phyloP scores from a whole-genome alignment of 108 stramenopile species.

The Fragilariopsis cylindrus region DNA sequence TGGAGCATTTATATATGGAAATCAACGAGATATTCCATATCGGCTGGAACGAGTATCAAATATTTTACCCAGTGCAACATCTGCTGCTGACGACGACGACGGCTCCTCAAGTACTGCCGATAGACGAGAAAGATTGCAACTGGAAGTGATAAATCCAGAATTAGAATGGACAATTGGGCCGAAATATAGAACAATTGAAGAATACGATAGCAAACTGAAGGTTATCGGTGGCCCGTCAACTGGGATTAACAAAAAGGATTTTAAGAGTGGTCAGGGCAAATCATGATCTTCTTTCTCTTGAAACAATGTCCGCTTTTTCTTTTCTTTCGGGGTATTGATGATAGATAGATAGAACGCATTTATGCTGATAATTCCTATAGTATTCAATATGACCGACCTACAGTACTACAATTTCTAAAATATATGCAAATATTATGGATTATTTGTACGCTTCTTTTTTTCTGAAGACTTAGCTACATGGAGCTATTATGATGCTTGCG shows the following conservation, averaged over 20 bases:
- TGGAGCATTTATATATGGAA: slow-evolving; percentile 72
- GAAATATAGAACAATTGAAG: slow-evolving; percentile 44
- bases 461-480: too few species aligned
- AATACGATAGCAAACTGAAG: slow-evolving; percentile 51
- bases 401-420: not conserved
- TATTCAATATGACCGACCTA: slow-evolving; percentile 1
- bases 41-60: slow-evolving; percentile 65
- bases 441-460: too few species aligned
- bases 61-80: slow-evolving; percentile 4
- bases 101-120: not conserved
- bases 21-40: slow-evolving; percentile 78
- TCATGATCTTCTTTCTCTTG: not conserved
- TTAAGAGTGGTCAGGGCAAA: not conserved
- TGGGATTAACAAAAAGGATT: slow-evolving; percentile 16
- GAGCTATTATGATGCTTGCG: too few species aligned
- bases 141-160: slow-evolving; percentile 36
- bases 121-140: slow-evolving; percentile 1
- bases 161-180: slow-evolving; percentile 79
- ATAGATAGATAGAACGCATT: not conserved
- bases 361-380: not conserved
- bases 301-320: too few species aligned
- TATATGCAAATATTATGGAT: not conserved
- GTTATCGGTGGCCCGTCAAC: slow-evolving; percentile 48
- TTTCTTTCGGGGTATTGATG: not conserved
- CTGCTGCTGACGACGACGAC: not conserved